Base-by-base conservation (phyloP, 2,329 filamentous ascomycete species). In the Bipolaris victoriae region DNA sequence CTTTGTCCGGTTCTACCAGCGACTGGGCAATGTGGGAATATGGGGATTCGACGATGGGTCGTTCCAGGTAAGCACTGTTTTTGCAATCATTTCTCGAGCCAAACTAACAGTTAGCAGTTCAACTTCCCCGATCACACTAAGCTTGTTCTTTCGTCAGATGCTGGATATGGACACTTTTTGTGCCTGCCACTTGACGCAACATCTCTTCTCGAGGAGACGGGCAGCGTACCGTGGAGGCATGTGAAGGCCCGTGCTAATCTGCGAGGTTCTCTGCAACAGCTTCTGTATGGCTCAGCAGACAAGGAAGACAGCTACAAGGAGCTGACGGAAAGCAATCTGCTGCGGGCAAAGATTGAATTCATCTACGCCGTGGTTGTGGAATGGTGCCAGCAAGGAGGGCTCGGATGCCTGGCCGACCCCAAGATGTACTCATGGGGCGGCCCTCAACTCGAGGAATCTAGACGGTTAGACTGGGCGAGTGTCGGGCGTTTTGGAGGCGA, bases 121-220 rank as follows among this genome's bases (percentile, higher is more conserved):
- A 94, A 95, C 78, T 95, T 95, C 75, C 90, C 91, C 2, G 91
- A 95, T 66, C 91, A 95, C 74, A 94, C 91, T 57, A 95, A 95
- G 77, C 85, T 95, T 52, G 88, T 94, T 11, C 79, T 95, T 24
- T 90, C 91, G 56, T 80, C 88, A 1, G 85, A 89, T 29, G 90
- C 89, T n/a, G 86, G 84, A 1, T 89, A 87, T 82, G 89, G 90
- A 65, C 89, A 91, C 71, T 91, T 92, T 71, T 90, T 90, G 79
- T 88, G 91, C 68, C 84, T 93, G 18, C 86, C 89, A 0, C 80
- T 86, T n/a, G 86, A 89, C 57, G 90, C 90, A 0, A 87, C 89
- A 2, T 81, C 85, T 62, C 83, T 86, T 37, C 83, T 94, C 10
- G 82, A 85, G 3, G 77, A 82, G 29, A 86, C 86, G 1, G 88